phyloP scores from a whole-genome alignment of 768 basidiomycete genomes.

The Daedaleopsis sinensis region DNA sequence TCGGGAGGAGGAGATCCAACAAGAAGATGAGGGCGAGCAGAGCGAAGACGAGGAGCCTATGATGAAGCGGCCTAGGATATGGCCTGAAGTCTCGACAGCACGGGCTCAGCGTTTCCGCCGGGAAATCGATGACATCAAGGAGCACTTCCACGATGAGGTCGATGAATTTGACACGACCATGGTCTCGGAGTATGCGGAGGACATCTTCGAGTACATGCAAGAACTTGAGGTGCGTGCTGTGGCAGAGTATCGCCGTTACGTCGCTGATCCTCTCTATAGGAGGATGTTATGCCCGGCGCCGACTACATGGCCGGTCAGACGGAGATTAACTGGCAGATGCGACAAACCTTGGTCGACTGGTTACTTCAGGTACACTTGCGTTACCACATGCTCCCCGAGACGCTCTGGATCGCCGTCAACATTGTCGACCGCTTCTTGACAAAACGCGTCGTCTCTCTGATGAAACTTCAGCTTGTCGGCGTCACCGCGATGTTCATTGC shows the following conservation, averaged over 20 bases:
- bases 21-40: conserved; percentile 14
- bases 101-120: conserved; percentile 57
- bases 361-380: conserved; percentile 95
- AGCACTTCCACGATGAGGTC: conserved; percentile 66
- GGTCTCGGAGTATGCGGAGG: conserved; percentile 99
- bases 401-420: conserved; percentile 98
- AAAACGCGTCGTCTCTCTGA: conserved; percentile 71
- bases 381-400: conserved; percentile 99
- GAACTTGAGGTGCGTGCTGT: conserved; percentile 75
- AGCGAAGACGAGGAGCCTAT: conserved; percentile 16
- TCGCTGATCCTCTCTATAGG: conserved; percentile 48
- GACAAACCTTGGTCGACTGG: conserved; percentile 97
- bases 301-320: conserved; percentile 94
- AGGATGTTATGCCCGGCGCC: conserved; percentile 85
- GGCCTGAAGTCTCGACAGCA: conserved; percentile 76
- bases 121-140: conserved; percentile 68
- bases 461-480: conserved; percentile 93
- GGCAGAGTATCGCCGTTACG: not conserved
- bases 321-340: conserved; percentile 94
- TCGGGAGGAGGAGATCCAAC: conserved; percentile 19
- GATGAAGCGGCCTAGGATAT: conserved; percentile 51
- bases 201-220: conserved; percentile 96
- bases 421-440: conserved; percentile 81
- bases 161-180: conserved; percentile 87
- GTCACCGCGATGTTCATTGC: conserved; percentile 99